Evolutionary conservation across 345 rosid genomes (phyloP).

Genomic region (Aurinia saxatilis): DNA sequence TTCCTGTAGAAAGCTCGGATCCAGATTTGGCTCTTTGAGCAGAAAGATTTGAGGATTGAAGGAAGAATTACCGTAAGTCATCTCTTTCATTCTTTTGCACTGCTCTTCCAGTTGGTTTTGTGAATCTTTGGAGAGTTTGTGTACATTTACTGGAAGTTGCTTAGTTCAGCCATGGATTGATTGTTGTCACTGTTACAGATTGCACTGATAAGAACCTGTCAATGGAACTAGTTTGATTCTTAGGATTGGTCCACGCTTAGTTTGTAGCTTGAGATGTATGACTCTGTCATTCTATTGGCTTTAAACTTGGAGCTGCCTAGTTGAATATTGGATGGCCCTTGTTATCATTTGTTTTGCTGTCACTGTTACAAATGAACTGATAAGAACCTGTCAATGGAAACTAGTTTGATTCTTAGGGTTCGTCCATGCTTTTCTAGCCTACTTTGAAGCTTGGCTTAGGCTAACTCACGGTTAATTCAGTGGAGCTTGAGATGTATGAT

Average conservation of each 20-base stretch:
- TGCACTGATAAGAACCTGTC: not conserved
- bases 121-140: no score
- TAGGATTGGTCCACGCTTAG: not conserved
- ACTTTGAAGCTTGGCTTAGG: no score
- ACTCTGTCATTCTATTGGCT: no score
- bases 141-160: not conserved
- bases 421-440: no score
- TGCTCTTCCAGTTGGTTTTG: no score
- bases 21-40: slow-evolving; percentile 97
- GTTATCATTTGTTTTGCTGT: no score
- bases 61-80: slow-evolving; percentile 42
- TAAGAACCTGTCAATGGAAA: no score
- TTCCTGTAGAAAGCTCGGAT: slow-evolving; percentile 77
- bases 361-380: no score
- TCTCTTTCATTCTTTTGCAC: not conserved
- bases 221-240: not conserved
- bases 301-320: no score
- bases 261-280: no score
- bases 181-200: not conserved
- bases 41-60: slow-evolving; percentile 88
- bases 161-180: not conserved
- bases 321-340: no score
- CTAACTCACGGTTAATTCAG: not conserved
- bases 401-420: no score
- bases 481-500: not conserved